Conservation (phyloP, 495 filamentous ascomycete species). For the Cairneyella variabilis region DNA sequence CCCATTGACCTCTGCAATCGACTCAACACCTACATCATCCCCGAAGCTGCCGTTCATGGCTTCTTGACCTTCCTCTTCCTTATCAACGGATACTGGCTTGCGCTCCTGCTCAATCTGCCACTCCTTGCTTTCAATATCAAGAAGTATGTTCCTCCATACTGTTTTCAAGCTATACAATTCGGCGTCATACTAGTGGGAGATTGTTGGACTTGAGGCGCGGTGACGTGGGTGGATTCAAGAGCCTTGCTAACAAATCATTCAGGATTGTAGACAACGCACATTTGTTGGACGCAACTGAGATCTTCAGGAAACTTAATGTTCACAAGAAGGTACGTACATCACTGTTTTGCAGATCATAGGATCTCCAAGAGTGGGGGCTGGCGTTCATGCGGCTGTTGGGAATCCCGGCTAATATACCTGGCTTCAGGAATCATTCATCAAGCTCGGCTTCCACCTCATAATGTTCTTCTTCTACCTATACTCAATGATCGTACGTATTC, state of each 20-base stretch:
- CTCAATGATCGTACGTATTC: conserved; percentile 99
- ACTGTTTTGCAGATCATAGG: neutral
- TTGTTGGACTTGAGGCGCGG: neutral
- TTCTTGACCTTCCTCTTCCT: conserved; percentile 93
- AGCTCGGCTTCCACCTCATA: conserved; percentile 96
- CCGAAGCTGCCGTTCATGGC: conserved; percentile 95
- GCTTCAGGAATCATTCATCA: conserved; percentile 92
- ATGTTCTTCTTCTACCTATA: conserved; percentile 99
- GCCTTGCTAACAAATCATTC: conserved; percentile 26
- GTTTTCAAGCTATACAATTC: too few relatives aligned
- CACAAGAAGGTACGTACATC: conserved; percentile 81
- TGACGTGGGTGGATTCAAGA: neutral
- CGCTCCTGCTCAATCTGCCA: conserved; percentile 86
- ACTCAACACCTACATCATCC: conserved; percentile 98
- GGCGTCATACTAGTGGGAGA: too few relatives aligned
- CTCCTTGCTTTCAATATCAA: conserved; percentile 92
- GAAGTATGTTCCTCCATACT: conserved; percentile 74
- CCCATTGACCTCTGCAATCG: conserved; percentile 99
- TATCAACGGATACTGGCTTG: conserved; percentile 98
- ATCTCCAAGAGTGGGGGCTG: neutral
- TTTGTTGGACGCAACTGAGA: conserved; percentile 95
- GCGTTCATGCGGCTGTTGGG: neutral
- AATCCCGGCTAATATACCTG: neutral
- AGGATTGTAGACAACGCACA: conserved; percentile 98
- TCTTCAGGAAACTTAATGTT: conserved; percentile 97